A percentile compares a stretch with the other conserved stretches of the same genome.
Evolutionary conservation across 331 rosid genomes (phyloP).

Genomic region (Quercus lobata): DNA sequence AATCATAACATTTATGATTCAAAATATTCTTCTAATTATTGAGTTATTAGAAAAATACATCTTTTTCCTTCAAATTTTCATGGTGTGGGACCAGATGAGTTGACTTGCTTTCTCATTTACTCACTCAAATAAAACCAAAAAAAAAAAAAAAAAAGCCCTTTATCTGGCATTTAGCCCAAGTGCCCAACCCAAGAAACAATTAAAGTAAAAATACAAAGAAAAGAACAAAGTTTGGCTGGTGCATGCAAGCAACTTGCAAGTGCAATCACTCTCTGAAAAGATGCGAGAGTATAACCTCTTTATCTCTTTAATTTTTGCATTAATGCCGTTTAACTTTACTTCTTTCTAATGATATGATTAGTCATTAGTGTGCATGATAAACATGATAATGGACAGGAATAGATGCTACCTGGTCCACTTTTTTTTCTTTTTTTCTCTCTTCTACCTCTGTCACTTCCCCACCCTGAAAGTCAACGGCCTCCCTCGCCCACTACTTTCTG

Average conservation of each 20-base stretch:
- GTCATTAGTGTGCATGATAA: background rate
- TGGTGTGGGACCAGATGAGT: no score
- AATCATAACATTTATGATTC: no score
- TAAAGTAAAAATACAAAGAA: no score
- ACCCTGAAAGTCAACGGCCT: constrained; percentile 59
- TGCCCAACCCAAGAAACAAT: no score
- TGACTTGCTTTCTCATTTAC: no score
- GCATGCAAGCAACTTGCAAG: background rate
- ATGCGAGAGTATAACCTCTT: background rate
- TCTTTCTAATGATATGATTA: background rate
- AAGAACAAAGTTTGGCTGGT: no score
- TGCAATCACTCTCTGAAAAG: background rate
- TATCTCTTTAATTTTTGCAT: background rate
- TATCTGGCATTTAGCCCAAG: no score
- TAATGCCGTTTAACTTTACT: background rate
- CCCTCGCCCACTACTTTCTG: constrained; percentile 34
- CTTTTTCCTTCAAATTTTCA: no score
- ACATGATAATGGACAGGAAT: background rate
- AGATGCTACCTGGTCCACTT: constrained; percentile 1
- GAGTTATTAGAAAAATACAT: no score
- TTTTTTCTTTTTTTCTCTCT: background rate
- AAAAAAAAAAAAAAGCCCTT: no score
- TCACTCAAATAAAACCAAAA: no score
- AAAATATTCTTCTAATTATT: no score
- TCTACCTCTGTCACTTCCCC: background rate